A percentile compares a stretch with the other conserved stretches of the same genome.
Conservation (phyloP, 1,284 basidiomycete genomes). For the Takashimella koratensis region DNA sequence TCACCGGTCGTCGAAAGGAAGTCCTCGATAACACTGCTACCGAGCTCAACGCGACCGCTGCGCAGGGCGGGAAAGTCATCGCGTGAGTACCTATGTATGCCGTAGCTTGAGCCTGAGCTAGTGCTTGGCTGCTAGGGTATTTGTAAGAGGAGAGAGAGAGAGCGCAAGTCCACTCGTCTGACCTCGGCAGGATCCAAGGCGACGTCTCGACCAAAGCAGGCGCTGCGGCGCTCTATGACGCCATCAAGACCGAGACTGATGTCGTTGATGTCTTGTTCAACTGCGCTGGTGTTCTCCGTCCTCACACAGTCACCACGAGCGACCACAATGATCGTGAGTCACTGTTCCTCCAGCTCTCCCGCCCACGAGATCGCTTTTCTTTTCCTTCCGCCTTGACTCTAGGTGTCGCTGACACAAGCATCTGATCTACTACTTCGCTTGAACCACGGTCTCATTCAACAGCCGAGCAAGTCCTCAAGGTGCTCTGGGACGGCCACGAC, state of each 20-base stretch:
- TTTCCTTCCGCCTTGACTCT: too few species aligned
- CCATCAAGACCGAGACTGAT: slow-evolving; percentile 26
- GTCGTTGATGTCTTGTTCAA: slow-evolving; percentile 44
- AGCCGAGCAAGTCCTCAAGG: slow-evolving; percentile 35
- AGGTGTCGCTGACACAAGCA: too few species aligned
- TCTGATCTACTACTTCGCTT: too few species aligned
- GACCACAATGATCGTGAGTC: slow-evolving; percentile 34
- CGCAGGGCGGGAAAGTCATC: slow-evolving; percentile 20
- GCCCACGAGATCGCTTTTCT: too few species aligned
- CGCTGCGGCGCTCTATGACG: slow-evolving; percentile 33
- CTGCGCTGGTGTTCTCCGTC: slow-evolving; percentile 37
- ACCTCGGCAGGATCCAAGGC: slow-evolving; percentile 40
- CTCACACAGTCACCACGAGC: slow-evolving; percentile 25
- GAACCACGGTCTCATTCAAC: not conserved
- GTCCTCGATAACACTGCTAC: slow-evolving; percentile 38
- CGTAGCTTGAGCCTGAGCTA: not conserved
- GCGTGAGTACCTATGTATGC: slow-evolving; percentile 9
- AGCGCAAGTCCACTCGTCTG: too few species aligned
- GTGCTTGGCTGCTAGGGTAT: not conserved
- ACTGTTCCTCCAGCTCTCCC: not conserved
- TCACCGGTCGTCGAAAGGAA: slow-evolving; percentile 45
- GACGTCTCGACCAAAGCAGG: slow-evolving; percentile 44
- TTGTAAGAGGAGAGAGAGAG: too few species aligned
- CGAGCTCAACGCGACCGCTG: slow-evolving; percentile 28
- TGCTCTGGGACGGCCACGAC: slow-evolving; percentile 36